Percentiles rank a stretch among this genome's conserved stretches.
phyloP scores from a whole-genome alignment of 1,284 basidiomycete genomes.

The Heterobasidion parviporum region DNA sequence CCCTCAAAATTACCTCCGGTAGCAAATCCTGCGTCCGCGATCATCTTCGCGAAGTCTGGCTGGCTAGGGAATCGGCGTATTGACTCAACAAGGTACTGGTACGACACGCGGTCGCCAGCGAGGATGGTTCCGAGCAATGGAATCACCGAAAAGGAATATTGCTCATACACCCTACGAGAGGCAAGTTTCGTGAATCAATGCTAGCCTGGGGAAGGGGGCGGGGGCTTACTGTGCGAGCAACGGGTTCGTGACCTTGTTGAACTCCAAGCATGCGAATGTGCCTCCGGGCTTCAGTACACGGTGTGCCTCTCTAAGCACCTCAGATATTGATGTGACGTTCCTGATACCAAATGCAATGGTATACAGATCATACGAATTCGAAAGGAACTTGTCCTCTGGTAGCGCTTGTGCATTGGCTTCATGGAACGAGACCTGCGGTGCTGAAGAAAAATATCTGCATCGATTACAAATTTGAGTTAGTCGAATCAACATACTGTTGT shows the following conservation, averaged over 20 bases:
- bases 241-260: conserved; percentile 91
- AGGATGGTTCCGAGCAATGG: conserved; percentile 92
- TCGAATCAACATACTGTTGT: conserved; percentile 69
- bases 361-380: conserved; percentile 89
- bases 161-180: conserved; percentile 72
- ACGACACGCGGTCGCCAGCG: conserved; percentile 92
- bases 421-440: conserved; percentile 88
- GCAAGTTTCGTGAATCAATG: not conserved
- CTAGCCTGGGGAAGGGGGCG: conserved; percentile 10
- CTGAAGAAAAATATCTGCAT: conserved; percentile 33
- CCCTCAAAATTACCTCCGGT: conserved; percentile 65
- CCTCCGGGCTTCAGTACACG: conserved; percentile 96
- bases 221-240: conserved; percentile 70
- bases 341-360: conserved; percentile 99
- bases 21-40: conserved; percentile 77
- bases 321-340: conserved; percentile 92
- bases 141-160: conserved; percentile 95
- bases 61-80: conserved; percentile 94
- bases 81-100: conserved; percentile 97
- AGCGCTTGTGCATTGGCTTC: conserved; percentile 92
- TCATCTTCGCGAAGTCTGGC: conserved; percentile 86
- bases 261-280: conserved; percentile 93
- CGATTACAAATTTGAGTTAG: not conserved
- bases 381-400: conserved; percentile 54
- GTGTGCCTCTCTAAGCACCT: conserved; percentile 85